Evolutionary conservation across 208 protist species (phyloP), one percentile per base, ranked within the genome.

Genomic region (Angomonas desouzai): DNA sequence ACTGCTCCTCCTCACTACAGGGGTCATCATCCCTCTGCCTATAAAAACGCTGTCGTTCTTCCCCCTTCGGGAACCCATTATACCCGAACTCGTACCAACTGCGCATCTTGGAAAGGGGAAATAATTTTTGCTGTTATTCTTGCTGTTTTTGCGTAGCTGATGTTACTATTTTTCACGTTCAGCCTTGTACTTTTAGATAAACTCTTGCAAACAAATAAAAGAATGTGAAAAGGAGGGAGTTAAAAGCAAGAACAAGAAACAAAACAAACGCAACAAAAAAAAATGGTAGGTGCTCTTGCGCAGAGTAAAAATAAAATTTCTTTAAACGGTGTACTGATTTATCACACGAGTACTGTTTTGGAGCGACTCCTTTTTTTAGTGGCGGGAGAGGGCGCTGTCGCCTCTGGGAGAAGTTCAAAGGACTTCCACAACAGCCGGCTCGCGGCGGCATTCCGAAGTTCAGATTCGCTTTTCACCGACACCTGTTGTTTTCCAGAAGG

Each of bases 21-120:
- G 83, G 91, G 1, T 81, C 81, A 59, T 94, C 87, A 53, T 94
- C 87, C 30, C 87, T 81, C 62, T 94, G 84, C 33, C 85, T 76
- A 59, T 86, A 94, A 58, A 94, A 94, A 62, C 82, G 84, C n/a
- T 72, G 72, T 11, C 87, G 75, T 58, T 77, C 73, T 51, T 89
- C 87, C 1, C 87, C 87, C 25, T 75, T 75, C 10, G 87, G 87
- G 45, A 89, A 93, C 9, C 87, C 83, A 66, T 86, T 74, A 73
- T 83, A 93, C 47, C 87, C 87, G 66, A 91, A 93, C 28, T 89
- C 72, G 72, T 83, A 93, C 87, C 87, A 93, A 34, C 74, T 77
- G 38, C 71, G 73, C 88, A 94, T 94, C 20, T 29, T n/a, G n/a
- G n/a, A 11, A 48, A 23, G 51, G 28, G 49, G 23, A 18, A 25